These are phyloP conservation scores for Neurospora sp. DNA, from an alignment of 495 filamentous ascomycete genomes.

Conservation along the genomic window DNA sequence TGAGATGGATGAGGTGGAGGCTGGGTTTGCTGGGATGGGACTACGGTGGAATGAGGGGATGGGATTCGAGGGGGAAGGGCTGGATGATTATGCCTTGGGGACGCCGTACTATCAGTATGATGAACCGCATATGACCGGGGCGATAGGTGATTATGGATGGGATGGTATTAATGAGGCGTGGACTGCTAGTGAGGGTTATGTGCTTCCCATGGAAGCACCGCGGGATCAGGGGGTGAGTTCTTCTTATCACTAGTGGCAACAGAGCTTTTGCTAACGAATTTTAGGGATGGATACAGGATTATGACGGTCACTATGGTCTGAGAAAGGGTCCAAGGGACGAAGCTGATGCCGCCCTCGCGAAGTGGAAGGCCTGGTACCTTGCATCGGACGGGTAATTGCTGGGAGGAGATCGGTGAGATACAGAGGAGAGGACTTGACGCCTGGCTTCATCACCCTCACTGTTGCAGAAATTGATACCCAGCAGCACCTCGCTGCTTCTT, in stretches of 20 bases:
- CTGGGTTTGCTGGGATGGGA: background rate
- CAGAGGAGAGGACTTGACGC: background rate
- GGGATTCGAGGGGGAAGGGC: background rate
- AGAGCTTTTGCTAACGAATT: background rate
- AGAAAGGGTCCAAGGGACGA: background rate
- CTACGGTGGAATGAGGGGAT: background rate
- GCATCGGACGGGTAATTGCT: background rate
- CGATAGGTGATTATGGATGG: background rate
- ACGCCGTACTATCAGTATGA: background rate
- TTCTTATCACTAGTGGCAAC: background rate
- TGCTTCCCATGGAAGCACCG: background rate
- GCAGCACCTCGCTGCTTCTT: background rate
- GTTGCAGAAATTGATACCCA: background rate
- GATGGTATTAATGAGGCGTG: background rate
- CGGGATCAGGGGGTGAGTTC: background rate
- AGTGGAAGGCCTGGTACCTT: background rate
- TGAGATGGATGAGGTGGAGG: background rate
- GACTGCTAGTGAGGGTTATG: background rate
- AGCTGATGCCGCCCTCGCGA: background rate
- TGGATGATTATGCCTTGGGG: background rate
- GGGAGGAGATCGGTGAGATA: background rate
- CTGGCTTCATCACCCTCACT: background rate
- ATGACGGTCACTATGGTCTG: background rate
- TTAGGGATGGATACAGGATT: background rate
- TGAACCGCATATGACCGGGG: background rate